A percentile compares a stretch with the other conserved stretches of the same genome.
phyloP scores from a whole-genome alignment of 805 yeast species.

The Ogataea polymorpha region DNA sequence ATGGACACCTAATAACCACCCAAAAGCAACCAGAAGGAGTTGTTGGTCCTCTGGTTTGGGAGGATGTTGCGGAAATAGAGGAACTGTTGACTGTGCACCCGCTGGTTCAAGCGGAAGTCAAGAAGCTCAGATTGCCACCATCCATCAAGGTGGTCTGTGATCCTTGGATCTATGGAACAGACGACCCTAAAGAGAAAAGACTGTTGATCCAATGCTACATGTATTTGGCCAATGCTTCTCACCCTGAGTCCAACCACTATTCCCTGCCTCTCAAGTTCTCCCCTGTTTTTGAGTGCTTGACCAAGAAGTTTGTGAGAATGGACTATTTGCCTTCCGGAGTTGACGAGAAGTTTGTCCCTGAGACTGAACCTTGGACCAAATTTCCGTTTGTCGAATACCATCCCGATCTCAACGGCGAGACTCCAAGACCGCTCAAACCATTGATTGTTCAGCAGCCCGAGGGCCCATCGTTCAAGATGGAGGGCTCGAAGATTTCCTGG shows the following conservation, averaged over 20 bases:
- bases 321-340: constrained; percentile 72
- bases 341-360: constrained; percentile 49
- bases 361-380: constrained; percentile 59
- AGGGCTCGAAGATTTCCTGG: constrained; percentile 68
- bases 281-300: constrained; percentile 65
- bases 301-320: constrained; percentile 62
- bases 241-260: constrained; percentile 72
- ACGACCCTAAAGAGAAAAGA: constrained; percentile 53
- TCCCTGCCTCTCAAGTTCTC: constrained; percentile 71
- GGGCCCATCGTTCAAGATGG: constrained; percentile 66
- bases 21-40: constrained; percentile 55
- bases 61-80: constrained; percentile 57
- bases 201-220: constrained; percentile 69
- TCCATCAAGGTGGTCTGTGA: constrained; percentile 55
- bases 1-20: constrained; percentile 59
- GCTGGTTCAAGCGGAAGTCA: constrained; percentile 59
- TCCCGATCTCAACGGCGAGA: constrained; percentile 63
- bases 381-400: constrained; percentile 69
- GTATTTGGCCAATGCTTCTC: constrained; percentile 65
- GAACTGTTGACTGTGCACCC: constrained; percentile 52
- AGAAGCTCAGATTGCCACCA: constrained; percentile 60
- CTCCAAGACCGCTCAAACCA: constrained; percentile 62
- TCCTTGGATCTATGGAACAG: constrained; percentile 85
- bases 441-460: constrained; percentile 71
- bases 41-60: constrained; percentile 71